Conservation (phyloP, 345 rosid species). For the Psidium friedrichsthalianum region DNA sequence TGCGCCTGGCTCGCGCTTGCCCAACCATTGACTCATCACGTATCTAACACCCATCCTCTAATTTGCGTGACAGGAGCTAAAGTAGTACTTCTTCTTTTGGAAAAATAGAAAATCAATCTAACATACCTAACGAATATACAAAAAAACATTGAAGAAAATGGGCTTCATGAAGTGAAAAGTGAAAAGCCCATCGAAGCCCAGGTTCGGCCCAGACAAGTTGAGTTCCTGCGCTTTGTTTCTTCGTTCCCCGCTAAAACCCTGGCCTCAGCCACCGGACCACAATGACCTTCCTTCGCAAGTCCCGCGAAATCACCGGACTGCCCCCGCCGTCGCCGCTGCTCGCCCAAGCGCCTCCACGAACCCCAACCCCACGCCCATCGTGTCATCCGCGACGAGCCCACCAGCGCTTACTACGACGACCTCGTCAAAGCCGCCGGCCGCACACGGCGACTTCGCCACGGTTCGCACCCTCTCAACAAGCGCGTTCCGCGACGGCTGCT, state of each 20-base stretch:
- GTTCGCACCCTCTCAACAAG: slow-evolving; percentile 51
- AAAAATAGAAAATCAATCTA: not conserved
- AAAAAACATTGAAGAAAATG: not conserved
- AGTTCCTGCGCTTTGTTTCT: not conserved
- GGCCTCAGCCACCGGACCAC: not conserved
- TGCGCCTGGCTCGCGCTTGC: not conserved
- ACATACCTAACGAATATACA: not conserved
- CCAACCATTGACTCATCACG: not conserved
- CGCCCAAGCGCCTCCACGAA: slow-evolving; percentile 13
- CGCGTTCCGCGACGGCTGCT: slow-evolving; percentile 39
- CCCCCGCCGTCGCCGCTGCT: not conserved
- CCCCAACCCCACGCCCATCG: not conserved
- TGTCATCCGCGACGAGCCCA: slow-evolving; percentile 25
- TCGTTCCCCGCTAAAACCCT: not conserved
- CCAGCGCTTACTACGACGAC: slow-evolving; percentile 46
- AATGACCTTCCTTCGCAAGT: not conserved
- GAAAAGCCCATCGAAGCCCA: not conserved
- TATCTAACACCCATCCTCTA: not conserved
- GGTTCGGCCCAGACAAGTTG: not conserved
- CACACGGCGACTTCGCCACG: slow-evolving; percentile 34
- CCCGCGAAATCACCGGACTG: not conserved
- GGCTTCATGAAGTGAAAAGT: not conserved
- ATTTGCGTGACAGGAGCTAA: not conserved
- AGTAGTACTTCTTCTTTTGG: not conserved
- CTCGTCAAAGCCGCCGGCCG: slow-evolving; percentile 36